These are phyloP conservation scores for Cryptococcus depauperatus DNA, from an alignment of 1,284 basidiomycete species.

Conservation along the genomic window DNA sequence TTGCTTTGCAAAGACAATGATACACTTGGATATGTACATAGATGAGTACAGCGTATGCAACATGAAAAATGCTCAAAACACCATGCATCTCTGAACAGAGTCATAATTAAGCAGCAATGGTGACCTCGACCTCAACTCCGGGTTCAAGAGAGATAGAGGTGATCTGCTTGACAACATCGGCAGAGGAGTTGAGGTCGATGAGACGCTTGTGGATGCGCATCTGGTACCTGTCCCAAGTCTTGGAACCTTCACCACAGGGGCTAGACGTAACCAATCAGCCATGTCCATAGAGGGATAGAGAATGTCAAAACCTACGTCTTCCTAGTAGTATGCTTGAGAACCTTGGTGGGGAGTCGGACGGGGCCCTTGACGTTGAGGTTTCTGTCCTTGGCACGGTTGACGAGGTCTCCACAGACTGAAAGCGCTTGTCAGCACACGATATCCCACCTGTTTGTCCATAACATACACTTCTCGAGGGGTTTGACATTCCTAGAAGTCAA, in stretches of 20 bases:
- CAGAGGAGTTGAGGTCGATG: constrained; percentile 97
- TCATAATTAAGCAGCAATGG: constrained; percentile 59
- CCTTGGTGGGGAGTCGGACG: constrained; percentile 97
- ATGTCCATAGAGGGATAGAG: background rate
- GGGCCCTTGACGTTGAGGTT: constrained; percentile 99
- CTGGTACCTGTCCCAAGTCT: constrained; percentile 99
- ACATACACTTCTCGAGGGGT: constrained; percentile 95
- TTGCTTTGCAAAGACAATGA: constrained; percentile 12
- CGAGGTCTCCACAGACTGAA: constrained; percentile 92
- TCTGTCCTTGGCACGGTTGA: constrained; percentile 99
- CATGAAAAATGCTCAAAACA: background rate
- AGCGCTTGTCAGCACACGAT: too few relatives aligned
- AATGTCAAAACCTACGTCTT: constrained; percentile 64
- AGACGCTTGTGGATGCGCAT: constrained; percentile 99
- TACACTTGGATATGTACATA: background rate
- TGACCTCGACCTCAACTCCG: constrained; percentile 99
- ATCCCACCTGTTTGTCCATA: constrained; percentile 12
- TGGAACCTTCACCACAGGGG: constrained; percentile 99
- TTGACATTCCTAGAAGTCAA: constrained; percentile 95
- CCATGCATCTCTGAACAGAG: background rate
- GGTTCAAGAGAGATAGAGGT: constrained; percentile 98
- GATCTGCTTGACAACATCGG: constrained; percentile 99
- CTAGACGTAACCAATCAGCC: constrained; percentile 46
- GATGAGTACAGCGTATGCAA: background rate
- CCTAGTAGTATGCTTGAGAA: constrained; percentile 96